These are phyloP conservation scores for Tolypocladium inflatum DNA, from an alignment of 2,329 filamentous ascomycete species.

Conservation along the genomic window DNA sequence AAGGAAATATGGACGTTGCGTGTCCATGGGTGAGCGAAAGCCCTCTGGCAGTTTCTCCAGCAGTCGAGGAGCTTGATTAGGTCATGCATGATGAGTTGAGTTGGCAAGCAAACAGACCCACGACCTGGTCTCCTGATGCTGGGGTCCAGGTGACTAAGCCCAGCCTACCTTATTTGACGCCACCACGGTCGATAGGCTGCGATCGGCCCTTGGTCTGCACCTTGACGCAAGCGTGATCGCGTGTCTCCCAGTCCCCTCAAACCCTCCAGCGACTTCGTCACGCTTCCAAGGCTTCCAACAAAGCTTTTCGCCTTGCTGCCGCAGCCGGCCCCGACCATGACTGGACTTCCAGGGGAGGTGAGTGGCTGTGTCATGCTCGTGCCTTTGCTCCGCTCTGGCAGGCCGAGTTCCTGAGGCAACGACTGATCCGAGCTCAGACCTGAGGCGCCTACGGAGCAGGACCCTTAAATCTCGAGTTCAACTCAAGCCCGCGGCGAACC, in stretches of 20 bases:
- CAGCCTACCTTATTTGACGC: background rate
- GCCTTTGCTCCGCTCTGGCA: background rate
- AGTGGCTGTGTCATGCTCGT: background rate
- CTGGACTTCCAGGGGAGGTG: constrained; percentile 2
- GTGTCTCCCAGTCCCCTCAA: background rate
- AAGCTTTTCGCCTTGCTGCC: background rate
- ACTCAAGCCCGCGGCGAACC: background rate
- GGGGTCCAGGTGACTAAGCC: constrained; percentile 2
- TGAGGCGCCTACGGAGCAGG: background rate
- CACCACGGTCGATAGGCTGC: background rate
- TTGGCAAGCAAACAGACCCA: background rate
- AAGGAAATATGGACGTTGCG: background rate
- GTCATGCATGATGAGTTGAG: background rate
- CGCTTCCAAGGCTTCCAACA: background rate
- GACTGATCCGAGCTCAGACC: background rate
- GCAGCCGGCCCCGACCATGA: constrained; percentile 4
- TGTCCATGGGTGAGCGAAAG: background rate
- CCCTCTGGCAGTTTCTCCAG: background rate
- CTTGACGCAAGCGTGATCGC: constrained; percentile 9
- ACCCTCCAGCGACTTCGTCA: background rate
- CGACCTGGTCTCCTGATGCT: background rate
- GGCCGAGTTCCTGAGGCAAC: background rate
- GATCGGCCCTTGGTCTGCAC: background rate
- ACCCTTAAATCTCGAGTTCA: background rate
- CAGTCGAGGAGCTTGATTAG: background rate